Percentiles rank a stretch among this genome's conserved stretches.
phyloP scores from a whole-genome alignment of 768 basidiomycete genomes.

The Cyclocybe cylindracea region DNA sequence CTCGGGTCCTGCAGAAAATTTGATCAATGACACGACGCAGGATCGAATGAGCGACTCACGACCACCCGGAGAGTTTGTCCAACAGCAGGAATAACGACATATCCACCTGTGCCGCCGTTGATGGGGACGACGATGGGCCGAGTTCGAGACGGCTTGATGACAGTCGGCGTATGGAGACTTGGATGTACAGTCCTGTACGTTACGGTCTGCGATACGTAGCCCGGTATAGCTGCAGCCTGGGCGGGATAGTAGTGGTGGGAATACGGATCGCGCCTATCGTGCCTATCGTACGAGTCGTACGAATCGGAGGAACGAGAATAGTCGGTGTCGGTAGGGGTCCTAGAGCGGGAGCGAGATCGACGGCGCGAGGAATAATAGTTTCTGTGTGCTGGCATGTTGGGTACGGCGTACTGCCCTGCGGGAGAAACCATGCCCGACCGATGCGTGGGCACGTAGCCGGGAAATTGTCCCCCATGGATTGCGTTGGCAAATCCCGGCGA shows the following conservation, averaged over 20 bases:
- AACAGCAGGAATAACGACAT: constrained; percentile 16
- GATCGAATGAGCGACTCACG: constrained; percentile 2
- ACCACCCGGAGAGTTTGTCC: constrained; percentile 20
- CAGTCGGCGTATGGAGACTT: constrained; percentile 1
- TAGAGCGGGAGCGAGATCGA: constrained; percentile 2
- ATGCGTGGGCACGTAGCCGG: no score
- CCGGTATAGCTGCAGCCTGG: no score
- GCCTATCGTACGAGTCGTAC: background rate
- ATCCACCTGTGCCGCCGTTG: constrained; percentile 16
- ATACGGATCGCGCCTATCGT: background rate
- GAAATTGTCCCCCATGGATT: no score
- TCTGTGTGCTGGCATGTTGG: no score
- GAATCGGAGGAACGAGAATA: constrained; percentile 7
- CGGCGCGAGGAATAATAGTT: background rate
- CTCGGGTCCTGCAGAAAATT: background rate
- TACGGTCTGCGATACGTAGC: no score
- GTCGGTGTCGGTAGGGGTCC: background rate
- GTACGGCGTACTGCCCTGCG: no score
- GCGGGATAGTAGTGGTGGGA: background rate
- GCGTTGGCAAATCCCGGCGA: no score
- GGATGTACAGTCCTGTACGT: constrained; percentile 5
- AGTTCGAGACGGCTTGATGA: constrained; percentile 10
- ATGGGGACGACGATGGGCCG: constrained; percentile 16
- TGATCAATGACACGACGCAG: background rate
- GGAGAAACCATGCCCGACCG: no score